Conservation (phyloP, 148 eudicot genomes). For the Hydrangea macrophylla region DNA sequence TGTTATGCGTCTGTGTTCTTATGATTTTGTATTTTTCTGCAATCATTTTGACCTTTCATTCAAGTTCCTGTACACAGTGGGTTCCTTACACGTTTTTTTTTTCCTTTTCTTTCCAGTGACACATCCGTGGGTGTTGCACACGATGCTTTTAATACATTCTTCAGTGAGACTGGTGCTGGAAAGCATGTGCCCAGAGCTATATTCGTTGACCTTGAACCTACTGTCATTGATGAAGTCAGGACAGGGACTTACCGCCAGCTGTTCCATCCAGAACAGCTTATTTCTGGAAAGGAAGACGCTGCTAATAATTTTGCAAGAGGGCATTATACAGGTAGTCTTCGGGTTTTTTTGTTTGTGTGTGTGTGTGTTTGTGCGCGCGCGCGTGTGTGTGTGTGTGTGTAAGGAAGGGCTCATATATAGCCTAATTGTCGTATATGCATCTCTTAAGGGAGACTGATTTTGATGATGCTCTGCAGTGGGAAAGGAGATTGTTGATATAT, state of each 20-base stretch:
- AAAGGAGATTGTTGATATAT: slow-evolving; percentile 52
- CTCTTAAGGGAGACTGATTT: too few species aligned
- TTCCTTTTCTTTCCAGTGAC: slow-evolving; percentile 33
- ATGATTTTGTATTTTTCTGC: background rate
- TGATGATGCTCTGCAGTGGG: slow-evolving; percentile 35
- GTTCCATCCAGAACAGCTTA: slow-evolving; percentile 61
- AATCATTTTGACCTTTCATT: background rate
- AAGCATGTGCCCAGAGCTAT: slow-evolving; percentile 60
- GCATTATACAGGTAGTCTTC: slow-evolving; percentile 45
- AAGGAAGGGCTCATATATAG: too few species aligned
- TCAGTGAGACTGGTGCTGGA: slow-evolving; percentile 58
- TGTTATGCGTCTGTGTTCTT: background rate
- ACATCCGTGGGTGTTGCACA: slow-evolving; percentile 32
- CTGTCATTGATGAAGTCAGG: slow-evolving; percentile 52
- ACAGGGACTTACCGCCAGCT: slow-evolving; percentile 58
- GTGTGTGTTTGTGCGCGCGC: background rate
- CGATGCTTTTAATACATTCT: slow-evolving; percentile 63
- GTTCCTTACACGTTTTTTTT: background rate
- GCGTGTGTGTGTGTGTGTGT: too few species aligned
- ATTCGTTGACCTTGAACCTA: slow-evolving; percentile 59
- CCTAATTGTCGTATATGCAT: too few species aligned
- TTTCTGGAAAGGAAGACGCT: slow-evolving; percentile 58
- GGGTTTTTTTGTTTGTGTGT: background rate
- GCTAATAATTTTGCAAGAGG: slow-evolving; percentile 66
- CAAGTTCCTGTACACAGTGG: background rate